phyloP scores from a whole-genome alignment of 192 early-diverging fungal species.

The Cetraspora pellucida region DNA sequence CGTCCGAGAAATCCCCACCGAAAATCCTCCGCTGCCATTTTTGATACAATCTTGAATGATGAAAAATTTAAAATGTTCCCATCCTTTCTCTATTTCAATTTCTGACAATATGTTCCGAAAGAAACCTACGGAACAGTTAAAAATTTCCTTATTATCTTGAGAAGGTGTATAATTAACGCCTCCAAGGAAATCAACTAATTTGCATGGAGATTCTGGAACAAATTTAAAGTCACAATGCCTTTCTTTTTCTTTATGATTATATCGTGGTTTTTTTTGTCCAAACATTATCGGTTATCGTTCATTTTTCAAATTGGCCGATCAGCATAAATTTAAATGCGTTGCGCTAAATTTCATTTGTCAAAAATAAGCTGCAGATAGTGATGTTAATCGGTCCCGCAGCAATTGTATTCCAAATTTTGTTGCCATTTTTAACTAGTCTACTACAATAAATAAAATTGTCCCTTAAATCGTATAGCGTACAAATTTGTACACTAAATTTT shows the following conservation, averaged over 20 bases:
- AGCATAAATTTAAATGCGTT: too few species aligned
- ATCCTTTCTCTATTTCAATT: constrained; percentile 13
- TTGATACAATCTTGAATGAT: background rate
- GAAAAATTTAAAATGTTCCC: constrained; percentile 13
- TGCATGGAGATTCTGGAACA: constrained; percentile 3
- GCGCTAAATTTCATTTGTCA: too few species aligned
- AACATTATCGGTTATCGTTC: too few species aligned
- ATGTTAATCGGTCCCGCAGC: too few species aligned
- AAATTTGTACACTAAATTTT: too few species aligned
- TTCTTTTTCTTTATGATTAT: background rate
- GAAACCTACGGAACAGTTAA: constrained; percentile 11
- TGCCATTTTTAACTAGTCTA: too few species aligned
- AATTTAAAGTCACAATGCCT: constrained; percentile 5
- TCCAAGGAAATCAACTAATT: constrained; percentile 26
- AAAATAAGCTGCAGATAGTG: too few species aligned
- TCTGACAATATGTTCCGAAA: constrained; percentile 5
- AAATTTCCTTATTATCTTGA: constrained; percentile 1
- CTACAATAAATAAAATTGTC: too few species aligned
- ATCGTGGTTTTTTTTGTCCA: too few species aligned
- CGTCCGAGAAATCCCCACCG: background rate
- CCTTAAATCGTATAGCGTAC: too few species aligned
- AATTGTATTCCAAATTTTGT: too few species aligned
- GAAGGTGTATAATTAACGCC: constrained; percentile 5
- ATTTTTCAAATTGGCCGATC: too few species aligned
- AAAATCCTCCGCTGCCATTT: background rate